Evolutionary conservation across 139 green algal species (phyloP).

Genomic region (Pseudopediastrum boryanum): DNA sequence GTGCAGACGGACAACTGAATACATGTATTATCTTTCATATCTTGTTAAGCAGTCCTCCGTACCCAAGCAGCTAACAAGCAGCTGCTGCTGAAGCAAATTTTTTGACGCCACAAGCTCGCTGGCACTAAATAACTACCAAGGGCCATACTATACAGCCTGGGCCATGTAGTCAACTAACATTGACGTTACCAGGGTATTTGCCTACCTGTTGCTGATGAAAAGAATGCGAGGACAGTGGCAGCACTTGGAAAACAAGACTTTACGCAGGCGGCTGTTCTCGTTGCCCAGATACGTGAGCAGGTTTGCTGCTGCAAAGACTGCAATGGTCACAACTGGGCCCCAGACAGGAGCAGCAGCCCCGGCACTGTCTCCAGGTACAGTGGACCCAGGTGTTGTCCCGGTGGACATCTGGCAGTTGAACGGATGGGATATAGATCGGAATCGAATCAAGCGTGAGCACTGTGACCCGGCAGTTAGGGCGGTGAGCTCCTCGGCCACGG

Average conservation of each 20-base stretch:
- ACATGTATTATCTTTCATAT: background rate
- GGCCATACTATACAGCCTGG: background rate
- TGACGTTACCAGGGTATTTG: too few species aligned
- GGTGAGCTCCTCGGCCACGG: too few species aligned
- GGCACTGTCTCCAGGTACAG: too few species aligned
- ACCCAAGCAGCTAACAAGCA: too few species aligned
- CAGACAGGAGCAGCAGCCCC: background rate
- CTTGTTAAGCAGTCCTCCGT: too few species aligned
- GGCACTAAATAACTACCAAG: background rate
- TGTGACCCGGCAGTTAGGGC: too few species aligned
- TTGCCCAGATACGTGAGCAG: conserved; percentile 11
- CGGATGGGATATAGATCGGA: too few species aligned
- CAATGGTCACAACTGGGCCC: conserved; percentile 1
- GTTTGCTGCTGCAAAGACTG: conserved; percentile 1
- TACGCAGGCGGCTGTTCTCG: background rate
- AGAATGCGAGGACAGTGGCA: background rate
- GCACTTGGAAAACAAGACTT: background rate
- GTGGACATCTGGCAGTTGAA: too few species aligned
- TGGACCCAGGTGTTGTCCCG: too few species aligned
- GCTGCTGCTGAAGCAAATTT: background rate
- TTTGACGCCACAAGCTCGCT: background rate
- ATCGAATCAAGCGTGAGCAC: too few species aligned
- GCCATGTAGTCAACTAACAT: too few species aligned
- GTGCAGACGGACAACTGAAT: too few species aligned
- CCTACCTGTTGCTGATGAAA: conserved; percentile 34